Evolutionary conservation across 2,329 filamentous ascomycete genomes (phyloP), one percentile per base, ranked within the genome.

Genomic region (Hymenoscyphus salicellus): DNA sequence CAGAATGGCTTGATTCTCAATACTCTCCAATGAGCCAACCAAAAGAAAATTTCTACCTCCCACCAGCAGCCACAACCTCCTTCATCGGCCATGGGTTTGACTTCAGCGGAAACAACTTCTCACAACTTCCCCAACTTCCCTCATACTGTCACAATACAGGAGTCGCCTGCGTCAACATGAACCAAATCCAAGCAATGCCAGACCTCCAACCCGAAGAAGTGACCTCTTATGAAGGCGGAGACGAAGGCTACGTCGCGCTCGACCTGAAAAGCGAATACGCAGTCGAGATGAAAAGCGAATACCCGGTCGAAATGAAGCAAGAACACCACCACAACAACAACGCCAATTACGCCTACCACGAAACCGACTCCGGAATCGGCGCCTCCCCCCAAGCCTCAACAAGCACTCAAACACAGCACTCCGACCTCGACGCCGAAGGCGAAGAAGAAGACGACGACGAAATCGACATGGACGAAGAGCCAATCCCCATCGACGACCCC

Each of bases 281-380:
- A 2, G 3, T 46, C 1, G 33, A 36, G 3, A 61, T 63, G 8
- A 63, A 70, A 16, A 32, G 43, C 20, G 58, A 67, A 32, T 36
- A 33, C 16, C n/a, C 11, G n/a, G 43, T 28, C 8, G 49, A 62
- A 26, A 17, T 56, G 20, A 62, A 62, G 36, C 30, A 41, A n/a
- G 49, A 43, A 17, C n/a, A 28, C 17, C 3, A 28, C 23, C 41
- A 28, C 11, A 55, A 63, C 11, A 55, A 63, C 17, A 16, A 56
- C 5, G 61, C 64, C 30, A 36, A 55, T 14, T 65, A 69, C 56
- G 59, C 62, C 6, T 64, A 49, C 16, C 71, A 74, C 57, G 72
- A 73, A 67, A 65, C 55, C 20, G 71, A 73, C 57, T 70, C 72
- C 66, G 71, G 68, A 32, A 57, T 72, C n/a, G 72, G 72, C 20